These are phyloP conservation scores for Mortierella sp. DNA, from an alignment of 371 early-diverging fungal species.

Conservation along the genomic window DNA sequence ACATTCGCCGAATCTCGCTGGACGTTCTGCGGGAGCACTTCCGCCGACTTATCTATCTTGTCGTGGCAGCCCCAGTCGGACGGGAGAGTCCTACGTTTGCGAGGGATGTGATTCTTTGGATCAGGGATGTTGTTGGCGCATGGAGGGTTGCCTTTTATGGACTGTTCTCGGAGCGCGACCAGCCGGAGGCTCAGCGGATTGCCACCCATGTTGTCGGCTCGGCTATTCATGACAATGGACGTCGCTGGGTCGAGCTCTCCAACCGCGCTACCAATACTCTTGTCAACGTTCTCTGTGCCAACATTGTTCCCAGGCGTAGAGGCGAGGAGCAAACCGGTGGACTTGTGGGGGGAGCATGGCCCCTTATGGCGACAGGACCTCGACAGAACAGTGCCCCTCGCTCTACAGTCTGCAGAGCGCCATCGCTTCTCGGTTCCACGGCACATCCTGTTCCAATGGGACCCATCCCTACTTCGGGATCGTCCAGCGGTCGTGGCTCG, in stretches of 20 bases:
- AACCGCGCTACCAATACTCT: conserved; percentile 55
- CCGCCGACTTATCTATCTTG: conserved; percentile 51
- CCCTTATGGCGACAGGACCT: conserved; percentile 50
- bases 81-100: conserved; percentile 56
- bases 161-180: conserved; percentile 48
- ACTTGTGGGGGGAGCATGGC: conserved; percentile 57
- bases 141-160: conserved; percentile 57
- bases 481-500: background rate
- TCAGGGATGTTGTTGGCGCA: conserved; percentile 56
- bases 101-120: conserved; percentile 57
- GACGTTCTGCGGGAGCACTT: conserved; percentile 55
- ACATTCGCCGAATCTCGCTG: conserved; percentile 52
- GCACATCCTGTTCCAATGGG: conserved; percentile 53
- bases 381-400: conserved; percentile 18
- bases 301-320: conserved; percentile 54
- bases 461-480: conserved; percentile 8
- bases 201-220: conserved; percentile 57
- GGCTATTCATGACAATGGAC: conserved; percentile 55
- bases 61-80: conserved; percentile 47
- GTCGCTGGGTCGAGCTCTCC: conserved; percentile 56
- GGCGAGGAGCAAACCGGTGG: conserved; percentile 56
- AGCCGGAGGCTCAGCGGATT: conserved; percentile 53
- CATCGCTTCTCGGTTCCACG: conserved; percentile 54
- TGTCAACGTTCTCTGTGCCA: conserved; percentile 58
- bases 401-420: conserved; percentile 33